A percentile compares a stretch with the other conserved stretches of the same genome.
Conservation (phyloP, 163 green algal species). For the Volvox carteri region DNA sequence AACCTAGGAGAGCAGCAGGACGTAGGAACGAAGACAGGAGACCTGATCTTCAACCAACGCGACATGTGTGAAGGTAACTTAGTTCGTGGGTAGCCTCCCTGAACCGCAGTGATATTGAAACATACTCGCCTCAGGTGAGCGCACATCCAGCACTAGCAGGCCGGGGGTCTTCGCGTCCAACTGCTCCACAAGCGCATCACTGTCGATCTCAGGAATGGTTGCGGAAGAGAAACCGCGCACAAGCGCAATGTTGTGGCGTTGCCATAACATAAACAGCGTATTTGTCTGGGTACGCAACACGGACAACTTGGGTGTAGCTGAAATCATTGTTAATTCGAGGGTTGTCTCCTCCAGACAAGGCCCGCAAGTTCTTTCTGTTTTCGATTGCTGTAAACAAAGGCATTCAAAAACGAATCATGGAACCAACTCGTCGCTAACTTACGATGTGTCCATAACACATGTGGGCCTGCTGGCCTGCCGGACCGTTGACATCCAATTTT, state of each 20-base stretch:
- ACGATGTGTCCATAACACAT: background rate
- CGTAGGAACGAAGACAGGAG: too few species aligned
- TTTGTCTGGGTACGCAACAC: background rate
- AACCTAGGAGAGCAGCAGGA: too few species aligned
- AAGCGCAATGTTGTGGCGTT: background rate
- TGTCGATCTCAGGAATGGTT: background rate
- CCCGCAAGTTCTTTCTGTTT: background rate
- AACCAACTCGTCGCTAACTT: background rate
- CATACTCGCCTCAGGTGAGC: constrained; percentile 11
- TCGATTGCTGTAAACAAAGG: background rate
- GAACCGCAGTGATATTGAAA: too few species aligned
- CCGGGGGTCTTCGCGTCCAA: constrained; percentile 25
- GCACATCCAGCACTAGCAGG: constrained; percentile 46
- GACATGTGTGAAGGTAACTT: too few species aligned
- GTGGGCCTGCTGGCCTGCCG: constrained; percentile 10
- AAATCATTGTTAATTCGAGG: background rate
- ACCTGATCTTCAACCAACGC: too few species aligned
- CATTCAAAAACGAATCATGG: background rate
- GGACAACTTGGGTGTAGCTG: background rate
- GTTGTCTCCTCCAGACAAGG: background rate
- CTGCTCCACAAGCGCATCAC: constrained; percentile 12
- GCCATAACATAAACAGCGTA: background rate
- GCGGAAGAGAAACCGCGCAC: background rate
- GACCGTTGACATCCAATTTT: too few species aligned
- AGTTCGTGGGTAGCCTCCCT: too few species aligned